Evolutionary conservation across 1,284 basidiomycete genomes (phyloP).

Genomic region (Apiotrichum montevideense): DNA sequence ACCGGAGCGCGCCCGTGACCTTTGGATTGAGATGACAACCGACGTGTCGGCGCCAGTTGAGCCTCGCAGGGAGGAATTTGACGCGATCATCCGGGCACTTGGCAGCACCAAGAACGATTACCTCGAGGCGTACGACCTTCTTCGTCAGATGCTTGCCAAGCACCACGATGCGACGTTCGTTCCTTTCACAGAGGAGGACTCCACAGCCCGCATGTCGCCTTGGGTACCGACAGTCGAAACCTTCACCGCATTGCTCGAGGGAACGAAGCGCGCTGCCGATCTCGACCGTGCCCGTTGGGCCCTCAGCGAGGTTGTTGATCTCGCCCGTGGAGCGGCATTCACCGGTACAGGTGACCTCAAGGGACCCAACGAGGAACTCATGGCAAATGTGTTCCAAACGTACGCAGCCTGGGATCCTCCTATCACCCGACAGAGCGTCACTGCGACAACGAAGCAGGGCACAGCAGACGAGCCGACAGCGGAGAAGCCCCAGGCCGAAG

Average conservation of each 20-base stretch:
- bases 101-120: slow-evolving; percentile 55
- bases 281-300: slow-evolving; percentile 80
- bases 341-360: slow-evolving; percentile 1
- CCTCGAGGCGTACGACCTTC: slow-evolving; percentile 69
- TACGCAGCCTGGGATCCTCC: slow-evolving; percentile 71
- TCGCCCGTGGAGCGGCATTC: slow-evolving; percentile 45
- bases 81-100: slow-evolving; percentile 67
- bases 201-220: slow-evolving; percentile 47
- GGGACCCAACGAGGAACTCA: slow-evolving; percentile 62
- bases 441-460: background rate
- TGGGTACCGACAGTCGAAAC: slow-evolving; percentile 64
- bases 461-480: background rate
- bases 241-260: slow-evolving; percentile 78
- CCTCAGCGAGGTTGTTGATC: slow-evolving; percentile 64
- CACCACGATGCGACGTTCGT: slow-evolving; percentile 50
- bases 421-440: slow-evolving; percentile 8
- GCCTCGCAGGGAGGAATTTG: slow-evolving; percentile 69
- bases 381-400: slow-evolving; percentile 79
- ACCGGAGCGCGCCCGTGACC: slow-evolving; percentile 83
- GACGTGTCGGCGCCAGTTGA: slow-evolving; percentile 51
- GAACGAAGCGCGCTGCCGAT: slow-evolving; percentile 80
- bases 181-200: slow-evolving; percentile 23
- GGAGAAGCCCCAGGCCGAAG: background rate
- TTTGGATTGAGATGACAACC: slow-evolving; percentile 83
- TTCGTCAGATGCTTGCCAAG: slow-evolving; percentile 72